Percentiles rank a stretch among this genome's conserved stretches.
Conservation (phyloP, 805 yeast species). For the Phaffomyces antillensis region DNA sequence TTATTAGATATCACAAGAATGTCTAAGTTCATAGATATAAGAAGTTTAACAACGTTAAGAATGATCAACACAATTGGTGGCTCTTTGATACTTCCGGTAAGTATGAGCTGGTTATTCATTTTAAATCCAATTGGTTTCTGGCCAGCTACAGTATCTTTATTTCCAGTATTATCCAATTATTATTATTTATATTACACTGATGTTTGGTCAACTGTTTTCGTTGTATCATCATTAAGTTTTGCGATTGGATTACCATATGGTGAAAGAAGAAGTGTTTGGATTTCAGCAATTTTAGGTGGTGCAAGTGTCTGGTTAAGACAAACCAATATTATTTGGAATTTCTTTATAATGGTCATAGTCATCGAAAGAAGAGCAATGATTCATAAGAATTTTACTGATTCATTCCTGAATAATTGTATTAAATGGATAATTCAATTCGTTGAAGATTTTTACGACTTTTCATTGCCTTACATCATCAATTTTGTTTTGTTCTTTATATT, state of each 20-base stretch:
- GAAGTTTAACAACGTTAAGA: conserved; percentile 38
- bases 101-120: conserved; percentile 31
- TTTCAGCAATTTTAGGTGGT: conserved; percentile 51
- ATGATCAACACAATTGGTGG: conserved; percentile 65
- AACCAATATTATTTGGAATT: conserved; percentile 86
- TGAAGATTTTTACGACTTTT: conserved; percentile 27
- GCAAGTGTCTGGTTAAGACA: conserved; percentile 75
- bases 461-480: conserved; percentile 47
- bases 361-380: conserved; percentile 44
- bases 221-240: conserved; percentile 47
- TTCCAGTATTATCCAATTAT: conserved; percentile 70
- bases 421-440: conserved; percentile 30
- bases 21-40: conserved; percentile 20
- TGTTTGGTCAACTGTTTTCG: conserved; percentile 77
- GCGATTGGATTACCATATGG: conserved; percentile 36
- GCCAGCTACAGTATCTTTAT: conserved; percentile 37
- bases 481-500: conserved; percentile 49
- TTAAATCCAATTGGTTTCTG: conserved; percentile 37
- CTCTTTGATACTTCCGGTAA: conserved; percentile 40
- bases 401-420: conserved; percentile 31
- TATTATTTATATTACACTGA: conserved; percentile 85
- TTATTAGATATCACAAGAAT: conserved; percentile 16
- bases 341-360: conserved; percentile 46
- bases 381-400: conserved; percentile 32
- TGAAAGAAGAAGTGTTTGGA: conserved; percentile 26